Evolutionary conservation across 768 basidiomycete species (phyloP).

Genomic region (Artomyces pyxidatus): DNA sequence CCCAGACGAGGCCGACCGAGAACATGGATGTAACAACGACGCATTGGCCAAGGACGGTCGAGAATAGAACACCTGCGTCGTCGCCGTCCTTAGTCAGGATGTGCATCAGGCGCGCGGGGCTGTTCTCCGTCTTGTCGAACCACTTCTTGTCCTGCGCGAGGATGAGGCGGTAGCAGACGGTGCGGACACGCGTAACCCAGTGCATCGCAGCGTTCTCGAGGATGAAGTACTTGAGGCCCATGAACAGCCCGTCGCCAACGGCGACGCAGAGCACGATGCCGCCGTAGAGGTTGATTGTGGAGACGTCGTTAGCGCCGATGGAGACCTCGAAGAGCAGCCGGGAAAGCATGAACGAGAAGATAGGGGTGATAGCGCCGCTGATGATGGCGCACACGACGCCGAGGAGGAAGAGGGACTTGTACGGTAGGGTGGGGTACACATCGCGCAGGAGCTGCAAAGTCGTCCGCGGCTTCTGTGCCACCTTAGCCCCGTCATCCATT

Average conservation of each 20-base stretch:
- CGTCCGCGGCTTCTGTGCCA: slow-evolving; percentile 19
- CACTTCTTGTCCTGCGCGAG: slow-evolving; percentile 78
- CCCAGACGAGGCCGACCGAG: slow-evolving; percentile 83
- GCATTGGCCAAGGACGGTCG: slow-evolving; percentile 62
- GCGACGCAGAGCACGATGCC: slow-evolving; percentile 67
- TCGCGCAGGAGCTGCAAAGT: slow-evolving; percentile 43
- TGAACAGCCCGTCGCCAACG: slow-evolving; percentile 63
- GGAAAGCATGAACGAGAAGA: slow-evolving; percentile 89
- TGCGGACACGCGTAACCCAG: slow-evolving; percentile 69
- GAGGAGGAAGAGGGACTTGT: slow-evolving; percentile 59
- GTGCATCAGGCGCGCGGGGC: slow-evolving; percentile 57
- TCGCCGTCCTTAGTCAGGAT: slow-evolving; percentile 82
- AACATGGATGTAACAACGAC: slow-evolving; percentile 81
- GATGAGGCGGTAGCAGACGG: slow-evolving; percentile 44
- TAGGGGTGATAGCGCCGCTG: slow-evolving; percentile 79
- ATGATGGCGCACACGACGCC: slow-evolving; percentile 64
- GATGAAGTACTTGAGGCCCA: slow-evolving; percentile 69
- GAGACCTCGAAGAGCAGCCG: slow-evolving; percentile 72
- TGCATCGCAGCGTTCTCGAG: slow-evolving; percentile 68
- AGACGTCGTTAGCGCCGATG: slow-evolving; percentile 53
- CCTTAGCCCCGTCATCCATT: slow-evolving; percentile 7
- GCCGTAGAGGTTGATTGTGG: slow-evolving; percentile 60
- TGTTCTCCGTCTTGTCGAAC: slow-evolving; percentile 68
- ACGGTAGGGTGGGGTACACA: slow-evolving; percentile 64
- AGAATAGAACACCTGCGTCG: slow-evolving; percentile 72